A percentile compares a stretch with the other conserved stretches of the same genome.
Evolutionary conservation across 495 filamentous ascomycete genomes (phyloP).

Genomic region (Glarea lozoyensis): DNA sequence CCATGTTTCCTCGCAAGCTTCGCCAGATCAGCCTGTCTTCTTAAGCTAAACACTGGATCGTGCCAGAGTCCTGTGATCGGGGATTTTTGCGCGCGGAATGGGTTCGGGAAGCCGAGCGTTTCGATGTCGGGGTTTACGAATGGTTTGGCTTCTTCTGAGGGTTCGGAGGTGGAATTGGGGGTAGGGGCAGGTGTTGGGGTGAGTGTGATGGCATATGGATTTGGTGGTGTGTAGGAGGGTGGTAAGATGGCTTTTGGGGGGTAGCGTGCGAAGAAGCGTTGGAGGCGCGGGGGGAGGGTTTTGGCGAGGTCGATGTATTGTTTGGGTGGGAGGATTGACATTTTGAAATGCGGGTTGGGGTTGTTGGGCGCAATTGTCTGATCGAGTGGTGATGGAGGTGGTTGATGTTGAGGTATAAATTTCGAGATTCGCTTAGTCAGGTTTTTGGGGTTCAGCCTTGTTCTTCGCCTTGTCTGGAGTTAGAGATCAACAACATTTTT

Average conservation of each 20-base stretch:
- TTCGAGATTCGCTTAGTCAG: no score
- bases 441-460: no score
- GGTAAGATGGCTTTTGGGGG: slow-evolving; percentile 55
- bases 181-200: slow-evolving; percentile 9
- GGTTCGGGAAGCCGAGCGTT: slow-evolving; percentile 26
- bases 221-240: slow-evolving; percentile 26
- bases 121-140: slow-evolving; percentile 9
- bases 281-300: slow-evolving; percentile 63
- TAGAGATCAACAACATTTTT: no score
- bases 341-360: background rate
- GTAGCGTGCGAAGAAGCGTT: slow-evolving; percentile 81
- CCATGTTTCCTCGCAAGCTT: slow-evolving; percentile 75
- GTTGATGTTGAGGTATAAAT: background rate
- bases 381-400: background rate
- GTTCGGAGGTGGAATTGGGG: slow-evolving; percentile 17
- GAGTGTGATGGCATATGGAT: no score
- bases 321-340: slow-evolving; percentile 4
- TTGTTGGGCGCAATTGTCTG: background rate
- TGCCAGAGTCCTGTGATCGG: slow-evolving; percentile 69
- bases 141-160: slow-evolving; percentile 11
- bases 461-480: no score
- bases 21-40: slow-evolving; percentile 84
- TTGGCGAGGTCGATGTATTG: slow-evolving; percentile 41
- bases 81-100: slow-evolving; percentile 63
- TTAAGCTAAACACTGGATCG: slow-evolving; percentile 67